Conservation (phyloP, 108 stramenopile species). For the Skeletonema tropicum region DNA sequence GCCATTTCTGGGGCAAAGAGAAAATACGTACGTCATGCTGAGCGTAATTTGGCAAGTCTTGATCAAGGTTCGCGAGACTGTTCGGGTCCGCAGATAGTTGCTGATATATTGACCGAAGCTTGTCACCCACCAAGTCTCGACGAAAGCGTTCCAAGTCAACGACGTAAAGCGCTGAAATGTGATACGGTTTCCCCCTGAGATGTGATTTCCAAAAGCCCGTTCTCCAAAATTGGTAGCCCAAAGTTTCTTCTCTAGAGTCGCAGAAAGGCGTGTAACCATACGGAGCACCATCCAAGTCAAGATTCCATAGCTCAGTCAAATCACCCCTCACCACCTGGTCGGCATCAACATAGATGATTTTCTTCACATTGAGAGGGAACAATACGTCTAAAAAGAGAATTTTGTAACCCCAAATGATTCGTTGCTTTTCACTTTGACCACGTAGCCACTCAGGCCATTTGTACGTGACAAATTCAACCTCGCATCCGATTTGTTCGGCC, state of each 20-base stretch:
- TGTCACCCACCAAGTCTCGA: constrained; percentile 89
- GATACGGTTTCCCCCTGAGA: constrained; percentile 92
- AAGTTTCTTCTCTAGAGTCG: constrained; percentile 86
- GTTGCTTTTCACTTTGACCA: constrained; percentile 96
- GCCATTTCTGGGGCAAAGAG: constrained; percentile 97
- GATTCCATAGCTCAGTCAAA: constrained; percentile 96
- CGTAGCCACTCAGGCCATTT: constrained; percentile 99
- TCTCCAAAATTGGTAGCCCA: constrained; percentile 82
- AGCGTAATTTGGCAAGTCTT: constrained; percentile 99
- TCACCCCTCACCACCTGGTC: constrained; percentile 98
- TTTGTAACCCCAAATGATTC: constrained; percentile 99
- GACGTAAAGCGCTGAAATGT: constrained; percentile 99
- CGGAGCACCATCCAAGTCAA: constrained; percentile 89
- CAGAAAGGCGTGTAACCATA: constrained; percentile 99
- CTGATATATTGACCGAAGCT: constrained; percentile 93
- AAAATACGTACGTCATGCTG: constrained; percentile 91
- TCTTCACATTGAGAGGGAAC: constrained; percentile 95
- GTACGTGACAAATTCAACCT: constrained; percentile 79
- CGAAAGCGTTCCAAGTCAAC: constrained; percentile 96
- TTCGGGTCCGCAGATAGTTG: constrained; percentile 94
- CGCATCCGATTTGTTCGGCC: constrained; percentile 86
- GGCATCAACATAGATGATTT: constrained; percentile 97
- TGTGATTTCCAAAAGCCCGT: constrained; percentile 95
- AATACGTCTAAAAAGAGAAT: constrained; percentile 99
- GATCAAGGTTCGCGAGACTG: constrained; percentile 96